Conservation (phyloP, 208 protist species). For the Histomonas meleagridis region DNA sequence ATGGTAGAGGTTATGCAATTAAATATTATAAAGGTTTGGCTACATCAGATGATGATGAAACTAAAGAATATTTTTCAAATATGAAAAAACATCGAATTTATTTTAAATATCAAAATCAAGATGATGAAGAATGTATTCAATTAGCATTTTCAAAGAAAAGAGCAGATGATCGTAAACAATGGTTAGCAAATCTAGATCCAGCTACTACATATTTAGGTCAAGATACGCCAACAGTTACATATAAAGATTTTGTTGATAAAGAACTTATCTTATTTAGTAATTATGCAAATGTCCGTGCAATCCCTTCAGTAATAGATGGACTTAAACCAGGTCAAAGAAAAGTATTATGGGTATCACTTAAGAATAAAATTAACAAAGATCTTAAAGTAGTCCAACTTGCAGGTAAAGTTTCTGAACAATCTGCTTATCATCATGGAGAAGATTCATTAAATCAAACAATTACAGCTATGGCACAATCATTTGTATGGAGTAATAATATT, state of each 20-base stretch:
- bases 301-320: conserved; percentile 86
- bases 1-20: conserved; percentile 71
- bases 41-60: conserved; percentile 66
- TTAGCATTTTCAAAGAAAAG: conserved; percentile 93
- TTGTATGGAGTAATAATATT: conserved; percentile 91
- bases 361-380: conserved; percentile 88
- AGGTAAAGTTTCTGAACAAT: conserved; percentile 95
- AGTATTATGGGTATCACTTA: conserved; percentile 97
- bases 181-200: conserved; percentile 72
- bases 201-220: conserved; percentile 31
- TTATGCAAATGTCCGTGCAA: conserved; percentile 67
- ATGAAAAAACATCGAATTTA: conserved; percentile 81
- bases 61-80: conserved; percentile 97
- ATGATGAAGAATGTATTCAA: conserved; percentile 79
- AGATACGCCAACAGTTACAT: conserved; percentile 36
- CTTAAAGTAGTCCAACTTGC: conserved; percentile 95
- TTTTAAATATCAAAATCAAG: conserved; percentile 69
- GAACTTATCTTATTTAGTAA: conserved; percentile 98
- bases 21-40: conserved; percentile 96
- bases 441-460: conserved; percentile 85
- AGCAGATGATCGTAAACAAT: conserved; percentile 91
- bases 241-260: conserved; percentile 44
- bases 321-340: conserved; percentile 98
- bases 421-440: conserved; percentile 99
- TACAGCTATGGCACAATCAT: conserved; percentile 88